Conservation (phyloP, 1,139 yeast genomes). For the Protomyces arabidopsidicola region DNA sequence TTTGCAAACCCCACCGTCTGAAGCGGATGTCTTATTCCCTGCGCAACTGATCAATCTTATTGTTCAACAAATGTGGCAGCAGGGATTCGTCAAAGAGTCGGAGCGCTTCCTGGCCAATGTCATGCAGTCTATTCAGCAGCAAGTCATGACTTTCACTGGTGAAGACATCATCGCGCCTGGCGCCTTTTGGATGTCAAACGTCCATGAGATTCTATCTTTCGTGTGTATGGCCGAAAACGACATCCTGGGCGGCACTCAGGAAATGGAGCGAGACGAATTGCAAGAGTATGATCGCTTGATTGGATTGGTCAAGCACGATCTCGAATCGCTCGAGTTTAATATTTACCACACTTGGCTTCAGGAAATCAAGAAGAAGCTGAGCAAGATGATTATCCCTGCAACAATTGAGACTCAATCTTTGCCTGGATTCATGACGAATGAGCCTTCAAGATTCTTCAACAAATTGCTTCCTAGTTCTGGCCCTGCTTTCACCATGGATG, state of each 20-base stretch:
- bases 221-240: slow-evolving; percentile 91
- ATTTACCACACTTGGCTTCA: slow-evolving; percentile 97
- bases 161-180: slow-evolving; percentile 88
- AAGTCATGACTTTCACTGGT: slow-evolving; percentile 51
- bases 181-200: slow-evolving; percentile 96
- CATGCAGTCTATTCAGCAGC: slow-evolving; percentile 75
- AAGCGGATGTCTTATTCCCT: slow-evolving; percentile 89
- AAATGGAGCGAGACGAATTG: slow-evolving; percentile 86
- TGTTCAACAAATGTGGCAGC: slow-evolving; percentile 96
- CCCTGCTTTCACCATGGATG: slow-evolving; percentile 88
- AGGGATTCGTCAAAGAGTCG: slow-evolving; percentile 86
- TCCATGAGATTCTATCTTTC: slow-evolving; percentile 91
- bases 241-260: slow-evolving; percentile 69
- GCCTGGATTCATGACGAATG: slow-evolving; percentile 94
- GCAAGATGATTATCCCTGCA: slow-evolving; percentile 88
- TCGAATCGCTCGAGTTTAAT: slow-evolving; percentile 87
- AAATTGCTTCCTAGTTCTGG: slow-evolving; percentile 63
- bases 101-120: slow-evolving; percentile 90
- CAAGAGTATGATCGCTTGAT: slow-evolving; percentile 85
- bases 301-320: slow-evolving; percentile 88
- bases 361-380: slow-evolving; percentile 84
- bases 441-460: slow-evolving; percentile 74
- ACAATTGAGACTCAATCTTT: slow-evolving; percentile 89
- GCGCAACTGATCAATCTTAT: slow-evolving; percentile 90
- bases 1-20: slow-evolving; percentile 69